Conservation (phyloP, 345 rosid species). For the Syzygium grande region DNA sequence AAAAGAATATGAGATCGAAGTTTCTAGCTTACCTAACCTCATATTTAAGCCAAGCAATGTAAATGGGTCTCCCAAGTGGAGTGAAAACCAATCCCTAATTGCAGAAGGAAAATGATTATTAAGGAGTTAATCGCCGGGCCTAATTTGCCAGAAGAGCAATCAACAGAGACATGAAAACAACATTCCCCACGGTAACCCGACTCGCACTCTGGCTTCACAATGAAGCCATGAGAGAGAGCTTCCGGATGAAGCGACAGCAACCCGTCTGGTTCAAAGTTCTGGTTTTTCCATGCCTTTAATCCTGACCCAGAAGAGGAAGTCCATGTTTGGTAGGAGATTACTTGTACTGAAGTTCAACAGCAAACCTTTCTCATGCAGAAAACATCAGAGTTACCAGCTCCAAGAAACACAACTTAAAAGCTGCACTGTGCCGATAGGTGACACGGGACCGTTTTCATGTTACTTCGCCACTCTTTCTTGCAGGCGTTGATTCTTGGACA, state of each 20-base stretch:
- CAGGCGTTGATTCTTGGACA: not conserved
- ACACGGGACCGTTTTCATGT: not conserved
- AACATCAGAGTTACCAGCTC: not conserved
- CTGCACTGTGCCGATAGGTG: not conserved
- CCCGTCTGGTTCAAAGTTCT: not conserved
- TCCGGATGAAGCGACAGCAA: not conserved
- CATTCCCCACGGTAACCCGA: not conserved
- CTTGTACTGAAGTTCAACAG: not conserved
- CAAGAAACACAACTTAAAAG: not conserved
- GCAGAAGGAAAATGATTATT: conserved; percentile 9
- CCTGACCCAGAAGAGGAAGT: not conserved
- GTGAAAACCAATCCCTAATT: not conserved
- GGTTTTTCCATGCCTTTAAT: not conserved
- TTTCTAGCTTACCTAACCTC: not conserved
- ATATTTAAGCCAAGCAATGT: not conserved
- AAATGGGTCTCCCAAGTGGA: not conserved
- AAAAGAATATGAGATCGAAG: not conserved
- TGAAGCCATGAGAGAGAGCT: not conserved
- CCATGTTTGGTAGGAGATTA: not conserved
- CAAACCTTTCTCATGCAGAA: not conserved
- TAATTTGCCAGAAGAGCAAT: conserved; percentile 8
- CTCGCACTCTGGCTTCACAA: not conserved
- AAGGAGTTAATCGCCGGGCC: conserved; percentile 6
- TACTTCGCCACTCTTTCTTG: not conserved
- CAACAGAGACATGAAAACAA: conserved; percentile 5